Evolutionary conservation across 2,329 filamentous ascomycete genomes (phyloP).

Genomic region (Fusarium luffae): DNA sequence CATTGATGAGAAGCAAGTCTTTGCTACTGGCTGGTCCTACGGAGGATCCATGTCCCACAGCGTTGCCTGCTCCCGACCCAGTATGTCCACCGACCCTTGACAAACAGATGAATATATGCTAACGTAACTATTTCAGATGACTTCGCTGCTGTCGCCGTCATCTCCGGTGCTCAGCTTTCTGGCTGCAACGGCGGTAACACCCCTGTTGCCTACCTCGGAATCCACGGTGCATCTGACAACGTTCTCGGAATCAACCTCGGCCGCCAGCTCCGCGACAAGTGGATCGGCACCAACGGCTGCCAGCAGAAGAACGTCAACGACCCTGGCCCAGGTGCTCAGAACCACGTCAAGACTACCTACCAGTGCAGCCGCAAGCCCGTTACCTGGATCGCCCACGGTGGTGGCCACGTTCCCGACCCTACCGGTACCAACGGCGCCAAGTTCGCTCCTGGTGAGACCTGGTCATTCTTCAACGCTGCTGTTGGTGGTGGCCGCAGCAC

Average conservation of each 20-base stretch:
- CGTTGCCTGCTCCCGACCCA: slow-evolving; percentile 55
- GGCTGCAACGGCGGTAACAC: slow-evolving; percentile 52
- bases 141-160: slow-evolving; percentile 54
- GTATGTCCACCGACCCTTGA: neutral
- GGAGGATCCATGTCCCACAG: slow-evolving; percentile 57
- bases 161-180: slow-evolving; percentile 49
- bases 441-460: slow-evolving; percentile 39
- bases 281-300: slow-evolving; percentile 53
- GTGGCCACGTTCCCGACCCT: slow-evolving; percentile 43
- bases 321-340: slow-evolving; percentile 28
- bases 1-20: slow-evolving; percentile 55
- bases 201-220: slow-evolving; percentile 54
- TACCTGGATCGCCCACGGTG: slow-evolving; percentile 47
- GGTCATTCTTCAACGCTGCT: slow-evolving; percentile 42
- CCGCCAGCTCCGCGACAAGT: slow-evolving; percentile 52
- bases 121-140: slow-evolving; percentile 1
- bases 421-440: slow-evolving; percentile 26
- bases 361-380: slow-evolving; percentile 45
- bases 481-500: slow-evolving; percentile 6
- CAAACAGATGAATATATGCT: neutral
- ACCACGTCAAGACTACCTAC: slow-evolving; percentile 46
- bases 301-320: slow-evolving; percentile 40
- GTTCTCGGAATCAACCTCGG: slow-evolving; percentile 51
- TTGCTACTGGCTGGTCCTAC: slow-evolving; percentile 59
- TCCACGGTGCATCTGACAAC: slow-evolving; percentile 53